Evolutionary conservation across 169 alveolate genomes (phyloP), one percentile per base, ranked within the genome.

Genomic region (Plasmodium coatneyi): DNA sequence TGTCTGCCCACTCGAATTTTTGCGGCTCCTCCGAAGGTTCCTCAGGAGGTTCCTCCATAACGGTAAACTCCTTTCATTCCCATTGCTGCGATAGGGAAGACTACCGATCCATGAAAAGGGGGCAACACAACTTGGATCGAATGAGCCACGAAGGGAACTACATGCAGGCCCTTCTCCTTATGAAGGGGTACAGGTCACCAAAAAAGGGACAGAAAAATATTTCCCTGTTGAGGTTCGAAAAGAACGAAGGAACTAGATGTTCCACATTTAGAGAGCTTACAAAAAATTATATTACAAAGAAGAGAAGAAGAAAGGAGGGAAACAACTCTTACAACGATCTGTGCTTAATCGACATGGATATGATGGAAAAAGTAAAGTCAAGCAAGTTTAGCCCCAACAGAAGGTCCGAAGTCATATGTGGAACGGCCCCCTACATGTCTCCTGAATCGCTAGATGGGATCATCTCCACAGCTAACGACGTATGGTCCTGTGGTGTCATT

Each of bases 401-500:
- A 71, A 66, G 28, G 79, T 72, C 72, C 39, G 43, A 71, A 34
- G 10, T 71, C 54, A 92, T 60, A 54, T 32, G 96, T 82, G 92
- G 83, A 5, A 52, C 95, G 43, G 80, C 94, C 82, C 92, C 80
- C 43, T 56, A 80, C 72, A 74, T 90, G 91, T 60, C 97, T 3
- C 97, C 97, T 19, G 97, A 95, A 39, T 54, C 94, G 4, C 74
- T 78, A 43, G 95, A 93, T 36, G 96, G 95, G 6, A 28, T 80
- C 10, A 25, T 95, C 30, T 92, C 95, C 3, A 71, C 90, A n/a
- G 71, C 94, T 36, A 93, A 95, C 76, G 97, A 95, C 46, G 76
- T 95, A 71, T 95, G 97, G 97, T 87, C 94, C 83, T 71, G 93
- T 74, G 97, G 97, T 3, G 96, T 95, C 16, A 52, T 95, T 81